phyloP scores from a whole-genome alignment of 371 early-diverging fungal species.

The Mortierella sp. region DNA sequence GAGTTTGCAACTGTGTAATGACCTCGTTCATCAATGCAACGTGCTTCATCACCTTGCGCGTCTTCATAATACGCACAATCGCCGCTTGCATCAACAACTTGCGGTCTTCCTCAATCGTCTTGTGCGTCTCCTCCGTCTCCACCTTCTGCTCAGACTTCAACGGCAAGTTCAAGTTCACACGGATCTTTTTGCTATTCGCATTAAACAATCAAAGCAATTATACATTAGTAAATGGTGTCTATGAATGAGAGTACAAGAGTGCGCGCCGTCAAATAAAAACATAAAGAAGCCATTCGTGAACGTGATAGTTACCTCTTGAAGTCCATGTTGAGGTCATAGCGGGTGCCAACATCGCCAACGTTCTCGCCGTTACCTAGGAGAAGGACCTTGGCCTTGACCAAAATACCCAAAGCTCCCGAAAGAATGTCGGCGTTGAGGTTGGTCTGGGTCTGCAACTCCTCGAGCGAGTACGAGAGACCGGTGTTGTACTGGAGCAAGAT shows the following conservation, averaged over 20 bases:
- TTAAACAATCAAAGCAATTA: not conserved
- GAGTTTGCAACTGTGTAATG: conserved; percentile 86
- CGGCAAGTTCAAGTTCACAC: conserved; percentile 86
- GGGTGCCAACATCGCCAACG: conserved; percentile 65
- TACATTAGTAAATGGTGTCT: not conserved
- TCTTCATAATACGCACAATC: conserved; percentile 98
- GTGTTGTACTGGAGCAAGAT: conserved; percentile 89
- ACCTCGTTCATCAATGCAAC: conserved; percentile 90
- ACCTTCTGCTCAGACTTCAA: conserved; percentile 89
- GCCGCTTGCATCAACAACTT: conserved; percentile 95
- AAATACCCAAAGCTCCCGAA: conserved; percentile 75
- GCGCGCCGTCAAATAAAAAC: not conserved
- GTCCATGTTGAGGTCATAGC: conserved; percentile 83
- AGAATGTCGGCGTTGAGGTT: conserved; percentile 79
- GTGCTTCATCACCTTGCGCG: conserved; percentile 93
- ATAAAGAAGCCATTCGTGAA: not conserved
- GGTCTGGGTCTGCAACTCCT: conserved; percentile 77
- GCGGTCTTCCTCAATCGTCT: conserved; percentile 90
- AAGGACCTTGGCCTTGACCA: conserved; percentile 89
- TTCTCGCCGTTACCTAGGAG: conserved; percentile 62
- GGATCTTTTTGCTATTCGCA: conserved; percentile 79
- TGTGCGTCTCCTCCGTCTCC: conserved; percentile 91
- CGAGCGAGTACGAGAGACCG: conserved; percentile 70
- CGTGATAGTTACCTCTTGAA: conserved; percentile 78
- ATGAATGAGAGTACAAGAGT: not conserved